Percentiles rank a stretch among this genome's conserved stretches.
phyloP scores from a whole-genome alignment of 1,284 basidiomycete species.

The Cutaneotrichosporon cavernicola region DNA sequence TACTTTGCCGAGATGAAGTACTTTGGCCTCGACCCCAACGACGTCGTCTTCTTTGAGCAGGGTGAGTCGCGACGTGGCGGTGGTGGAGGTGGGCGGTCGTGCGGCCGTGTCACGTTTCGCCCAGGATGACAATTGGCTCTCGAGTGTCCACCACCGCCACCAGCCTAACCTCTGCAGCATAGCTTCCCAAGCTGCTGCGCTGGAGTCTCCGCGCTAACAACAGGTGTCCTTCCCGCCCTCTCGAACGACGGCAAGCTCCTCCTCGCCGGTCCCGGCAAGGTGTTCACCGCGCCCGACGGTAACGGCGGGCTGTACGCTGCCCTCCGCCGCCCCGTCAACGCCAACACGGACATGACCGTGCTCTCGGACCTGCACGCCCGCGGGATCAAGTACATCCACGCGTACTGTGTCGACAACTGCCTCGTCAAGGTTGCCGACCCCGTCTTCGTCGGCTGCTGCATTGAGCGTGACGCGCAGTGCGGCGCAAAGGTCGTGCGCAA shows the following conservation, averaged over 20 bases:
- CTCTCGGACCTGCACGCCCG: constrained; percentile 77
- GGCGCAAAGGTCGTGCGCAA: constrained; percentile 98
- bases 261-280: constrained; percentile 70
- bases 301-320: constrained; percentile 97
- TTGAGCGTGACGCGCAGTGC: constrained; percentile 78
- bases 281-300: constrained; percentile 94
- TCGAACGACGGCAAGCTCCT: constrained; percentile 92
- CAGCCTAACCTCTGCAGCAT: neutral
- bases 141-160: neutral
- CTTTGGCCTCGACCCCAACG: constrained; percentile 78
- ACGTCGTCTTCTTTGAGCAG: constrained; percentile 96
- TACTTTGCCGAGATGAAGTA: constrained; percentile 77
- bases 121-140: neutral
- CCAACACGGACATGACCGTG: constrained; percentile 64
- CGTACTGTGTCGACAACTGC: constrained; percentile 98
- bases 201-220: constrained; percentile 17
- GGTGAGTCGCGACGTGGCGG: constrained; percentile 59
- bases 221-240: constrained; percentile 92
- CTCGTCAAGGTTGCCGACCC: constrained; percentile 97
- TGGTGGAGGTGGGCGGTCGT: neutral
- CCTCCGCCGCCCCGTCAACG: constrained; percentile 71
- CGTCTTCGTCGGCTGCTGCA: constrained; percentile 90
- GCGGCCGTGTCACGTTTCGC: neutral
- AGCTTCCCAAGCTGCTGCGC: neutral
- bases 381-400: constrained; percentile 84